Conservation (phyloP, 177 flowering plant species). For the Vitis hybrid region DNA sequence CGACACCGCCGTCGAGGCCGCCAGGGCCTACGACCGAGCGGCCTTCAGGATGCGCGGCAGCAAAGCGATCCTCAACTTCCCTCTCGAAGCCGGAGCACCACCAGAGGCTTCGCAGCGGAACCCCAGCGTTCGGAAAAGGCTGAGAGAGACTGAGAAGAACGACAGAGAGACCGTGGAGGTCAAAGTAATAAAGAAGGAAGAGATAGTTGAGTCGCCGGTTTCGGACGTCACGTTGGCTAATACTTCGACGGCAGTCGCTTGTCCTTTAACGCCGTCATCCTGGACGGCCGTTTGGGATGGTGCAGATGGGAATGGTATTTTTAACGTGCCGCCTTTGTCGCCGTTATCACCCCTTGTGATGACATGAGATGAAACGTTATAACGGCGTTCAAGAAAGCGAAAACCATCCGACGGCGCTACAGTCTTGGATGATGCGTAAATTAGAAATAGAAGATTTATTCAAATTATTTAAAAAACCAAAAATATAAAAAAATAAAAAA, state of each 20-base stretch:
- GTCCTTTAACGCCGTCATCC: slow-evolving; percentile 22
- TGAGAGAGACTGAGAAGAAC: slow-evolving; percentile 8
- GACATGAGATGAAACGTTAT: too few relatives aligned
- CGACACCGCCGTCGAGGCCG: slow-evolving; percentile 35
- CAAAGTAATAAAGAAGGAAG: background rate
- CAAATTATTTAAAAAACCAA: too few relatives aligned
- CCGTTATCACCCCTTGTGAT: too few relatives aligned
- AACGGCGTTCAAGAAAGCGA: too few relatives aligned
- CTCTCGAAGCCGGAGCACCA: slow-evolving; percentile 27
- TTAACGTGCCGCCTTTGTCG: slow-evolving; percentile 11
- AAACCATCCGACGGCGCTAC: background rate
- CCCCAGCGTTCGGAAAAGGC: slow-evolving; percentile 20
- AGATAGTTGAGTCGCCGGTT: background rate
- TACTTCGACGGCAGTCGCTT: background rate
- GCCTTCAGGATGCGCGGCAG: slow-evolving; percentile 34
- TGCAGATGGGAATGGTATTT: slow-evolving; percentile 15
- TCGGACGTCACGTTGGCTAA: background rate
- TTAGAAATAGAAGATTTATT: background rate
- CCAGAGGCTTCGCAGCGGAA: slow-evolving; percentile 11
- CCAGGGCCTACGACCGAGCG: slow-evolving; percentile 37
- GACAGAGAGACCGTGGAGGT: slow-evolving; percentile 9
- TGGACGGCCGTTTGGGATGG: slow-evolving; percentile 22
- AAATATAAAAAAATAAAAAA: too few relatives aligned
- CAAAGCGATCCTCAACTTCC: slow-evolving; percentile 36
- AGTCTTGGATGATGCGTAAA: background rate